phyloP scores from a whole-genome alignment of 1,284 basidiomycete species.

The Austroboletus novae-zelandiae region DNA sequence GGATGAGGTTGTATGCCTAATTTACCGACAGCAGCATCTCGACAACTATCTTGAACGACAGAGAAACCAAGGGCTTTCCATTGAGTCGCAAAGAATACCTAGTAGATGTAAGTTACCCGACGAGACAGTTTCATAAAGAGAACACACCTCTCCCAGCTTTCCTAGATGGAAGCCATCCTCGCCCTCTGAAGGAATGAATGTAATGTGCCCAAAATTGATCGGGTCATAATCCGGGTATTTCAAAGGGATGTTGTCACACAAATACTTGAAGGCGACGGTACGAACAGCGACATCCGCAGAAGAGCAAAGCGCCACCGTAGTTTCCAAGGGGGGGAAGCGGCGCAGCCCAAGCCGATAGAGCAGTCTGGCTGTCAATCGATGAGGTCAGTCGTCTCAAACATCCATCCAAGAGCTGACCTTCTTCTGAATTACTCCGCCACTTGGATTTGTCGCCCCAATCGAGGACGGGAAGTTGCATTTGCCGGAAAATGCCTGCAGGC shows the following conservation, averaged over 20 bases:
- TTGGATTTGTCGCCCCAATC: slow-evolving; percentile 82
- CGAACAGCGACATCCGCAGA: slow-evolving; percentile 47
- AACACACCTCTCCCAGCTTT: slow-evolving; percentile 63
- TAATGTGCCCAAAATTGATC: slow-evolving; percentile 48
- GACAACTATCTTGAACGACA: slow-evolving; percentile 55
- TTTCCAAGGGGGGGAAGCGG: slow-evolving; percentile 68
- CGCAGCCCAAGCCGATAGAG: slow-evolving; percentile 78
- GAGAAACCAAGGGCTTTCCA: slow-evolving; percentile 80
- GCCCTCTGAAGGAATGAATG: slow-evolving; percentile 80
- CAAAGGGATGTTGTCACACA: slow-evolving; percentile 66
- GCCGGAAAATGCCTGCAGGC: slow-evolving; percentile 72
- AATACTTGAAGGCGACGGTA: slow-evolving; percentile 68
- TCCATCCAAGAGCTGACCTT: slow-evolving; percentile 53
- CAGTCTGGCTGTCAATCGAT: slow-evolving; percentile 65
- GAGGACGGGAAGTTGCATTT: slow-evolving; percentile 77
- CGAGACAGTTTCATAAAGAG: neutral
- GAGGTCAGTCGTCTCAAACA: neutral
- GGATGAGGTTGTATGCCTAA: slow-evolving; percentile 80
- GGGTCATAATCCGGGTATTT: slow-evolving; percentile 69
- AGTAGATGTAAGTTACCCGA: neutral
- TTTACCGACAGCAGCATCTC: slow-evolving; percentile 62
- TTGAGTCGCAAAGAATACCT: slow-evolving; percentile 75
- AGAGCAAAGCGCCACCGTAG: slow-evolving; percentile 68
- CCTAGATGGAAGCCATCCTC: slow-evolving; percentile 52
- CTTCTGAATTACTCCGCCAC: slow-evolving; percentile 80